phyloP scores from a whole-genome alignment of 345 rosid species.

The Gossypium anomalum region DNA sequence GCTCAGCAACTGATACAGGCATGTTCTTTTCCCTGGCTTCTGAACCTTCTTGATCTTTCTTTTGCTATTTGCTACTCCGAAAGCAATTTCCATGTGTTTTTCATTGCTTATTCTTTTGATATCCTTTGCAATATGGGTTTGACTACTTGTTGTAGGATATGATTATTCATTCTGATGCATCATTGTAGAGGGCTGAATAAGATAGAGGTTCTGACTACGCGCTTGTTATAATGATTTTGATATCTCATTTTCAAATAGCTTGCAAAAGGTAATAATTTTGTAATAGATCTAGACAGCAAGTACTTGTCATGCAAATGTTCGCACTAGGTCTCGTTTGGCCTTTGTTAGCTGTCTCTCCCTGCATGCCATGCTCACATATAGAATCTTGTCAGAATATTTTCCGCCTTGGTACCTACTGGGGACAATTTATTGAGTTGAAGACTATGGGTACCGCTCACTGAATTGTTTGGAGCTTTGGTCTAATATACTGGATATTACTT shows the following conservation, averaged over 20 bases:
- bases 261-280: neutral
- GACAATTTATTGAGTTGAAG: neutral
- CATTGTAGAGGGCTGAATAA: neutral
- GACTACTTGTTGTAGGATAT: neutral
- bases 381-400: neutral
- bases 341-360: neutral
- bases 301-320: neutral
- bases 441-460: neutral
- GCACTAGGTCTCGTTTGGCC: neutral
- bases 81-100: neutral
- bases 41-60: neutral
- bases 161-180: neutral
- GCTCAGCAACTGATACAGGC: conserved; percentile 97
- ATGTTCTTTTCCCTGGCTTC: conserved; percentile 15
- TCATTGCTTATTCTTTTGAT: neutral
- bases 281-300: neutral
- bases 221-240: neutral
- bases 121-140: neutral
- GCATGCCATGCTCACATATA: neutral
- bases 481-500: conserved; percentile 4
- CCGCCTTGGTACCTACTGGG: neutral
- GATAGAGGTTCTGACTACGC: neutral
- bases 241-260: neutral
- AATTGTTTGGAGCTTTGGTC: neutral
- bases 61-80: neutral